Evolutionary conservation across 2,329 filamentous ascomycete genomes (phyloP), one percentile per base, ranked within the genome.

Genomic region (Dactylellina haptotyla): DNA sequence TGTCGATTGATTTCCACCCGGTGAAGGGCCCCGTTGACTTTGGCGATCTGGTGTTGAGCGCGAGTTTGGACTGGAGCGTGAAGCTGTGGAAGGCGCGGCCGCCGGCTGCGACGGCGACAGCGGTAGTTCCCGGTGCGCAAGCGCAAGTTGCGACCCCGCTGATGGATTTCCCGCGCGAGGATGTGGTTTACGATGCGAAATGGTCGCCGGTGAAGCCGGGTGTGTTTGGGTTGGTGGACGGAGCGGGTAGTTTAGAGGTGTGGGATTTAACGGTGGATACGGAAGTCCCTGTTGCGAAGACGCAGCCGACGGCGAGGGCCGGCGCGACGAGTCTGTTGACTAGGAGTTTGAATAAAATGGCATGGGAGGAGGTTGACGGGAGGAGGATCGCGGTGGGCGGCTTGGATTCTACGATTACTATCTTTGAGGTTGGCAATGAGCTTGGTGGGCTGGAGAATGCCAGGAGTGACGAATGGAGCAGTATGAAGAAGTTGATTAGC

Each of bases 141-240:
- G 61, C 77, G 30, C 57, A 58, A 39, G 65, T 73, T 4, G 88
- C 94, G 28, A 82, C 86, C 1, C 95, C 95, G 0, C 84, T 99
- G 25, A 85, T 98, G 10, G 93, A 98, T 76, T 92, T 99, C 79
- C 89, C 91, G 18, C 90, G 95, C 62, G 96, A 99, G 82, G 96
- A 99, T 78, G 89, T 97, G 18, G 93, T 99, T 57, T 99, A 99
- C 82, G 94, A 97, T 80, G 93, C 92, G 1, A 90, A 89, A 59
- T 99, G 96, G 96, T 96, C 92, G 12, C 95, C 95, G 0, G 87
- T 95, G 76, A 94, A 95, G 80, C 95, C 95, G 0, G 93, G 93
- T 37, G 91, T 99, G 6, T 99, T 99, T 81, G 92, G 92, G 0
- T 87, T 96, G 18, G 95, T 98, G 1, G 96, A 99, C 78, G 95